Evolutionary conservation across 768 basidiomycete species (phyloP).

Genomic region (Leccinum variicolor): DNA sequence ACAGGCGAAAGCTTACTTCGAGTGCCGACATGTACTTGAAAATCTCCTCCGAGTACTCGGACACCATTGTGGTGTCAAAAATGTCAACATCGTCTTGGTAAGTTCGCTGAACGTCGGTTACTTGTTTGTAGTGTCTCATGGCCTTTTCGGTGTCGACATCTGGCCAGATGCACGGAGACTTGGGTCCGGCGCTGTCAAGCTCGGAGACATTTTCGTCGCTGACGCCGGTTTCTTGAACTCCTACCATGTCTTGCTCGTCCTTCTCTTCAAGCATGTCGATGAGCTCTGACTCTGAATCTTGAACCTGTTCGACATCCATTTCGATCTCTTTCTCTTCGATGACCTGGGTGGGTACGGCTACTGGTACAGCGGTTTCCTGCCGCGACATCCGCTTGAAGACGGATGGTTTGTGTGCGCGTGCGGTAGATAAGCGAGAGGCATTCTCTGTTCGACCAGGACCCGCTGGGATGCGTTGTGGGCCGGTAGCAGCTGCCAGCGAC

Average conservation of each 20-base stretch:
- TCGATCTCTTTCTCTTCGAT: constrained; percentile 50
- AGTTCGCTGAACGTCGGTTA: constrained; percentile 58
- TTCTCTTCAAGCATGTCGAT: constrained; percentile 42
- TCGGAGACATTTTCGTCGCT: constrained; percentile 45
- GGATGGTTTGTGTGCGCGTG: constrained; percentile 28
- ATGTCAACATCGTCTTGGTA: constrained; percentile 73
- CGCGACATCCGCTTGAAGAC: constrained; percentile 41
- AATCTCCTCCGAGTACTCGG: constrained; percentile 98
- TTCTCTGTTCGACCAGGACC: constrained; percentile 53
- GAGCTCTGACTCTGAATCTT: constrained; percentile 38
- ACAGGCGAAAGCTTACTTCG: constrained; percentile 56
- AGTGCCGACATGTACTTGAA: constrained; percentile 94
- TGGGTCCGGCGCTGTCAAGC: constrained; percentile 35
- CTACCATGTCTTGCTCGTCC: constrained; percentile 66
- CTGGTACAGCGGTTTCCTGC: constrained; percentile 41
- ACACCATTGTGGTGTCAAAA: constrained; percentile 87
- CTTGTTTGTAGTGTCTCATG: constrained; percentile 53
- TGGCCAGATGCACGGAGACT: constrained; percentile 65
- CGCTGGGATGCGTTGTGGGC: constrained; percentile 66
- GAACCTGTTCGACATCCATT: constrained; percentile 57
- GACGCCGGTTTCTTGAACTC: constrained; percentile 39
- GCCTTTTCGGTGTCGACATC: constrained; percentile 63
- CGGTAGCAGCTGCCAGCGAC: constrained; percentile 59
- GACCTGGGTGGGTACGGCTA: constrained; percentile 36
- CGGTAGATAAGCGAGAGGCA: constrained; percentile 32